These are phyloP conservation scores for Penicillium malachiteum DNA, from an alignment of 495 filamentous ascomycete species.

Conservation along the genomic window DNA sequence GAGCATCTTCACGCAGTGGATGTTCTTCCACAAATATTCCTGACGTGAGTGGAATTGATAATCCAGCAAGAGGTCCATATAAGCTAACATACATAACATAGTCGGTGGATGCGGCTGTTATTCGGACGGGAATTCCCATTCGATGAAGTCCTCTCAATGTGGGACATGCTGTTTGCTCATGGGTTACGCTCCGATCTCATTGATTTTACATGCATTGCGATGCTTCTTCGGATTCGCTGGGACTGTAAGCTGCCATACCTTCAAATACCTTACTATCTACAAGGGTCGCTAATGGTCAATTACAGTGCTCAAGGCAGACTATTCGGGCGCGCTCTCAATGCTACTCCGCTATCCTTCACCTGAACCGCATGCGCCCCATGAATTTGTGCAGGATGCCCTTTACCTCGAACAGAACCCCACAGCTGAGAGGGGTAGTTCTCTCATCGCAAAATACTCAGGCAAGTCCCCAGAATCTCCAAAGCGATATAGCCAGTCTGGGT, in stretches of 20 bases:
- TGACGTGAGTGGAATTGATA: constrained; percentile 60
- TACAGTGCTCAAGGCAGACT: constrained; percentile 79
- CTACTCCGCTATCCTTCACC: constrained; percentile 76
- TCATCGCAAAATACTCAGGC: constrained; percentile 83
- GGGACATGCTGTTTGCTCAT: constrained; percentile 90
- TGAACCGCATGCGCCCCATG: constrained; percentile 62
- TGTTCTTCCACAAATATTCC: constrained; percentile 92
- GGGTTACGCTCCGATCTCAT: constrained; percentile 80
- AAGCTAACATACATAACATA: constrained; percentile 30
- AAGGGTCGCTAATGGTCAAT: constrained; percentile 23
- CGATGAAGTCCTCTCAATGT: constrained; percentile 76
- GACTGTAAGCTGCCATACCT: constrained; percentile 57
- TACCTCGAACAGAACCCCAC: constrained; percentile 78
- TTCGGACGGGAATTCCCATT: constrained; percentile 94
- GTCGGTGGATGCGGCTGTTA: constrained; percentile 90
- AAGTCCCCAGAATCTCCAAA: constrained; percentile 51
- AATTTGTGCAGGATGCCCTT: constrained; percentile 84
- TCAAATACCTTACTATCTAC: neutral
- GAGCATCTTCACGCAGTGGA: constrained; percentile 80
- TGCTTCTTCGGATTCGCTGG: constrained; percentile 93
- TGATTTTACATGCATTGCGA: constrained; percentile 85
- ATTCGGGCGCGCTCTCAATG: constrained; percentile 76
- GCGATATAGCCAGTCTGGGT: constrained; percentile 29
- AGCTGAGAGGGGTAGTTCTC: constrained; percentile 63
- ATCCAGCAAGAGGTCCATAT: neutral